Conservation (phyloP, 768 basidiomycete species). For the Rhizopogon vesiculosus region DNA sequence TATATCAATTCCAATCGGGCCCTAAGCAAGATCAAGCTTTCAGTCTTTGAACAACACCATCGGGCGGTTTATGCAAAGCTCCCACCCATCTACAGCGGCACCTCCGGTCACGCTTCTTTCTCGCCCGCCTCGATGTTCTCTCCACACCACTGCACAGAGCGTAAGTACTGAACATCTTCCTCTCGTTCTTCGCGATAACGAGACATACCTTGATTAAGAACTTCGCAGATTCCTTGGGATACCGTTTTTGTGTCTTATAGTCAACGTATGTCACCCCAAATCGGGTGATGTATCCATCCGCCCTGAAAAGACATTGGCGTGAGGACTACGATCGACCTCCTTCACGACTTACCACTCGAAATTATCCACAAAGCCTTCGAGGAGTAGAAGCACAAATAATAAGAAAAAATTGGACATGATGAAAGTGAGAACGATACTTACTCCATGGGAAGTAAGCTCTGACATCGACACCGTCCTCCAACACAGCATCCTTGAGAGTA, state of each 20-base stretch:
- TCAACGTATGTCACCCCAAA: slow-evolving; percentile 73
- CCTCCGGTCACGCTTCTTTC: neutral
- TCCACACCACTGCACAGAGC: slow-evolving; percentile 22
- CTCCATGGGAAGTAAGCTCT: slow-evolving; percentile 67
- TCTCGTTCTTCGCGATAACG: neutral
- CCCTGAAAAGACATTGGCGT: slow-evolving; percentile 24
- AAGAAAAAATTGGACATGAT: neutral
- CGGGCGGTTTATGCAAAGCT: too few species aligned
- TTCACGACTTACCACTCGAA: slow-evolving; percentile 51
- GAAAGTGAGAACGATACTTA: slow-evolving; percentile 24
- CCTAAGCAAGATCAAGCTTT: slow-evolving; percentile 1
- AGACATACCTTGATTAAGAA: slow-evolving; percentile 48
- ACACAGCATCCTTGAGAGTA: slow-evolving; percentile 51
- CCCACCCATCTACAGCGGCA: too few species aligned
- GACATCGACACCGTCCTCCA: slow-evolving; percentile 60
- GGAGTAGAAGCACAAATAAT: neutral
- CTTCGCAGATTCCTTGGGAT: slow-evolving; percentile 57
- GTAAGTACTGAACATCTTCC: neutral
- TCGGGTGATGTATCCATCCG: slow-evolving; percentile 64
- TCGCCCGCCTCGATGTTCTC: slow-evolving; percentile 19
- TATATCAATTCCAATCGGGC: neutral
- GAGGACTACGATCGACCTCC: neutral
- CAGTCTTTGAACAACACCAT: neutral
- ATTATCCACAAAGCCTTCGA: slow-evolving; percentile 59
- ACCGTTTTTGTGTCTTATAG: slow-evolving; percentile 61